Evolutionary conservation across 2,329 filamentous ascomycete species (phyloP).

Genomic region (Myriosclerotinia duriaeana): DNA sequence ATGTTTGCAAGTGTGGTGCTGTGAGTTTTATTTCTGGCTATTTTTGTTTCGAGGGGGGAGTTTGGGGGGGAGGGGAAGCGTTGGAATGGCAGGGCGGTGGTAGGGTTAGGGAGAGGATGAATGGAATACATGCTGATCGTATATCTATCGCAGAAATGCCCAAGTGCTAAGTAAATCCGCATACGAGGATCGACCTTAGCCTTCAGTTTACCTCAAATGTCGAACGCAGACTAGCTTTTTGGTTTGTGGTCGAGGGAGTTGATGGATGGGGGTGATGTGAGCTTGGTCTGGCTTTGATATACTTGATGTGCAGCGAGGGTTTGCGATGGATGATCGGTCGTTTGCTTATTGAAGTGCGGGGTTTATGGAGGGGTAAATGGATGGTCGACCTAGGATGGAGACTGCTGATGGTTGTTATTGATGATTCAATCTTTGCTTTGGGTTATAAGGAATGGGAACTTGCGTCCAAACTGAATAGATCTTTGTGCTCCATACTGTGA

Average conservation of each 20-base stretch:
- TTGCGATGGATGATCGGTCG: not conserved
- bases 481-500: not conserved
- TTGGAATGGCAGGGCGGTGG: not conserved
- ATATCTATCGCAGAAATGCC: not conserved
- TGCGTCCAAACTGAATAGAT: too few relatives aligned
- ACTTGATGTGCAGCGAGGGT: not conserved
- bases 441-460: not conserved
- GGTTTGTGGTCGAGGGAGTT: not conserved
- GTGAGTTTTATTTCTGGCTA: not conserved
- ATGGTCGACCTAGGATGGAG: not conserved
- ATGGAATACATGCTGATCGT: not conserved
- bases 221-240: not conserved
- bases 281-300: not conserved
- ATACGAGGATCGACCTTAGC: not conserved
- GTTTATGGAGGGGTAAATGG: not conserved
- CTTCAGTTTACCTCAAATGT: not conserved
- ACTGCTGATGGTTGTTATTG: not conserved
- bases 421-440: not conserved
- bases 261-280: not conserved
- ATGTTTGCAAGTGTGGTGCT: slow-evolving; percentile 16
- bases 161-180: not conserved
- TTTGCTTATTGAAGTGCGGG: not conserved
- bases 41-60: too few relatives aligned
- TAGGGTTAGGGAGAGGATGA: too few relatives aligned
- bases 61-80: not conserved